phyloP scores from a whole-genome alignment of 1,284 basidiomycete species.

The Pterulicium gracile region DNA sequence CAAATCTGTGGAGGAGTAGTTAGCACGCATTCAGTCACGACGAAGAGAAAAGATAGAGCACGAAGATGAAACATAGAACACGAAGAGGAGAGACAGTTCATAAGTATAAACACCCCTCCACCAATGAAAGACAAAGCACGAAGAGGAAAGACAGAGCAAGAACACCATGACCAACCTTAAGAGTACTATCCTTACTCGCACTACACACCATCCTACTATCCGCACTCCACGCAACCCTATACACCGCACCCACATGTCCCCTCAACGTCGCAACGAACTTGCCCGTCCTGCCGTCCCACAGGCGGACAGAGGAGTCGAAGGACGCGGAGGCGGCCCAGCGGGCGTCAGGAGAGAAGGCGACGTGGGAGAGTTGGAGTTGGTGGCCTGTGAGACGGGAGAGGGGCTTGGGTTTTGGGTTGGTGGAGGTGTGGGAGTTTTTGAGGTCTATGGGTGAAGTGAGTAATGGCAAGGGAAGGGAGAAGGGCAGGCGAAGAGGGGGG shows the following conservation, averaged over 20 bases:
- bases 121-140: no score
- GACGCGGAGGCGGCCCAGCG: conserved; percentile 85
- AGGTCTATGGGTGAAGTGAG: no score
- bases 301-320: conserved; percentile 85
- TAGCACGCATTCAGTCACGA: conserved; percentile 2
- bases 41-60: background rate
- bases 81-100: no score
- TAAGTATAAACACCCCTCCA: no score
- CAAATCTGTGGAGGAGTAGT: conserved; percentile 84
- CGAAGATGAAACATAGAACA: conserved; percentile 3
- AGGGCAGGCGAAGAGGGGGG: conserved; percentile 21
- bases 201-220: conserved; percentile 89
- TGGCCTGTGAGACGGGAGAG: conserved; percentile 86
- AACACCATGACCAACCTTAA: conserved; percentile 59
- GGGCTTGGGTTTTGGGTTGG: conserved; percentile 57
- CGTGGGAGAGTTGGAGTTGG: conserved; percentile 92
- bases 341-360: conserved; percentile 93
- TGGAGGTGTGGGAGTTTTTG: background rate
- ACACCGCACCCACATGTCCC: conserved; percentile 92
- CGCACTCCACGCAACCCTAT: conserved; percentile 90
- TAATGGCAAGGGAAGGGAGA: no score
- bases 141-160: background rate
- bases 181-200: conserved; percentile 91
- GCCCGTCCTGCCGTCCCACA: conserved; percentile 92
- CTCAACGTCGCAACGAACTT: conserved; percentile 88